Conservation (phyloP, 148 eudicot species). For the Euryodendron excelsum region DNA sequence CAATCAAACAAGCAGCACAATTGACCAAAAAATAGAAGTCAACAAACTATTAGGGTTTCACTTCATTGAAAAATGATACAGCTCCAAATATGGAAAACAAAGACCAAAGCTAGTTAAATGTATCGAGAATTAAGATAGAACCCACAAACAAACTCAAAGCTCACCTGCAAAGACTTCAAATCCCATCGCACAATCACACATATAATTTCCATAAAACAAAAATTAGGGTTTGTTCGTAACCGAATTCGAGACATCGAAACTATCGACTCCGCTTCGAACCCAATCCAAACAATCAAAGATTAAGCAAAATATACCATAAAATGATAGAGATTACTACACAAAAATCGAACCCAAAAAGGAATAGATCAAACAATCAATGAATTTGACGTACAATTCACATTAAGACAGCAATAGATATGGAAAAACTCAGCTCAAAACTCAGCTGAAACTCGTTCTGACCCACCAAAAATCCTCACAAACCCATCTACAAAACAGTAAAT, state of each 20-base stretch:
- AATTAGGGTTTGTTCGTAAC: conserved; percentile 4
- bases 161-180: not conserved
- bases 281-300: not conserved
- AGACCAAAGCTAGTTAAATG: not conserved
- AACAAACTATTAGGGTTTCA: conserved; percentile 4
- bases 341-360: conserved; percentile 1
- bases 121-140: conserved; percentile 1
- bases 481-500: not conserved
- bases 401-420: not conserved
- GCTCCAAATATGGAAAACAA: not conserved
- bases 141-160: conserved; percentile 7
- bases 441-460: conserved; percentile 6
- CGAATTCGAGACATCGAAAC: not conserved
- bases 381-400: not conserved
- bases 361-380: not conserved
- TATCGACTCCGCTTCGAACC: not conserved
- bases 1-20: not conserved
- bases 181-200: not conserved
- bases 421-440: not conserved
- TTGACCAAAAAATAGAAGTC: not conserved
- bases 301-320: not conserved
- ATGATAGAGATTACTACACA: not conserved
- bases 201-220: not conserved
- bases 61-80: not conserved
- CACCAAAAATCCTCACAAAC: not conserved